Evolutionary conservation across 2,329 filamentous ascomycete genomes (phyloP), one percentile per base, ranked within the genome.

Genomic region (Dothiorella sarmentorum): DNA sequence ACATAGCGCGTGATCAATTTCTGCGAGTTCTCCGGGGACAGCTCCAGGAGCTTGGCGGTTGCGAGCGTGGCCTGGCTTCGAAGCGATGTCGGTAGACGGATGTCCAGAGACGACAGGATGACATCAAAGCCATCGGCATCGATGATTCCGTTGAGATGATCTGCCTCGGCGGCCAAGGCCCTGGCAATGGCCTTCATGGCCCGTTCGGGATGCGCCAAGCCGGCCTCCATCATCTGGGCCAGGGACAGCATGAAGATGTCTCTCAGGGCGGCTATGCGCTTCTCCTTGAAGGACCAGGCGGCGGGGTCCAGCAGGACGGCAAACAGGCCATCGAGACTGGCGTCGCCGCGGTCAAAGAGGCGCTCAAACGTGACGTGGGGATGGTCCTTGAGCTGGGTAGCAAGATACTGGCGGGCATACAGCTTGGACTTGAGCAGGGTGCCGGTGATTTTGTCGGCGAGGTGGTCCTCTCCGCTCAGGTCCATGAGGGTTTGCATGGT

Each of bases 161-260:
- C 73, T 0, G 80, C 78, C 61, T 84, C 78, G 17, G 83, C 77
- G 31, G 80, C 80, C 27, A 87, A 75, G 15, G 86, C 72, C 49
- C 83, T 78, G 5, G 83, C 80, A 38, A 87, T 81, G 44, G 80
- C 81, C 66, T 83, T 82, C 71, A 87, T 79, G 4, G 83, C 80
- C 45, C 82, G 78, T 43, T 83, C 83, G 35, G 84, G 82, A 61
- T 83, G 72, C 59, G 96, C 90, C 66, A 92, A 85, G 56, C 91
- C 91, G 43, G 90, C 91, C 71, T 95, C 90, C 86, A 97, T 95
- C 65, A 97, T 79, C 67, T 89, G 88, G 22, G 92, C 92, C 64
- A 97, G 85, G 65, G 93, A 86, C 59, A 96, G 83, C 67, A 88
- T 83, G 58, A 88, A 87, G 67, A 87, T 79, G 68, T 90, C 86